Base-by-base conservation (phyloP, 768 basidiomycete genomes). In the Termitomyces sp. region DNA sequence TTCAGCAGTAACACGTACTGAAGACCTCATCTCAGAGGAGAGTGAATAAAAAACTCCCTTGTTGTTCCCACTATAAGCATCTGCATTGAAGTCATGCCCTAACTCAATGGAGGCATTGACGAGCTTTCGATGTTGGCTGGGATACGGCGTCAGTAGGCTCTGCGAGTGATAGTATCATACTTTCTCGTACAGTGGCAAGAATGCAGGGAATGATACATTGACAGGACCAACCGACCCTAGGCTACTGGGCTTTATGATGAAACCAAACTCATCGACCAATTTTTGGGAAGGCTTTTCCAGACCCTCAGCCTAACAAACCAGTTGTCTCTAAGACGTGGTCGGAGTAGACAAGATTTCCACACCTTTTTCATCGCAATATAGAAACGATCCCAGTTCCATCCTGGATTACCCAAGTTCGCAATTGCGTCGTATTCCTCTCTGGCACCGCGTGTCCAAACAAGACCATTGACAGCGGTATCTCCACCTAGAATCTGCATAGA, bases 321-420 rank as follows among this genome's bases (percentile, higher is more conserved):
- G 18, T 13, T 9, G 16, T 25, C 18, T 35, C 22, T n/a, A 15
- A 16, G 44, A 27, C 18, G 9, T 11, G 10, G 13, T 11, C 23
- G 16, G n/a, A 42, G 3, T n/a, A 4, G n/a, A n/a, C 20, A 25
- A 42, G 15, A 25, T 36, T 45, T 10, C 32, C 38, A 29, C 11
- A 63, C 64, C 48, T 72, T 73, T 40, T 61, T 65, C 70, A 76
- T 73, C 15, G 62, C 67, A 27, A 45, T 23, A 51, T 68, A 70
- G 56, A 74, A 63, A 20, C 54, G 61, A 13, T 69, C 59, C 73
- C 74, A 76, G 44, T 70, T 71, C 74, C 75, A 76, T 42, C 63
- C 60, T 3, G 66, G 57, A 15, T 56, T 60, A 2, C 66, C 67
- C 22, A 76, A 59, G 13, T 60, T 54, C 32, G 61, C 55, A 52